A percentile compares a stretch with the other conserved stretches of the same genome.
Evolutionary conservation across 495 filamentous ascomycete species (phyloP).

Genomic region (Daldinia decipiens): DNA sequence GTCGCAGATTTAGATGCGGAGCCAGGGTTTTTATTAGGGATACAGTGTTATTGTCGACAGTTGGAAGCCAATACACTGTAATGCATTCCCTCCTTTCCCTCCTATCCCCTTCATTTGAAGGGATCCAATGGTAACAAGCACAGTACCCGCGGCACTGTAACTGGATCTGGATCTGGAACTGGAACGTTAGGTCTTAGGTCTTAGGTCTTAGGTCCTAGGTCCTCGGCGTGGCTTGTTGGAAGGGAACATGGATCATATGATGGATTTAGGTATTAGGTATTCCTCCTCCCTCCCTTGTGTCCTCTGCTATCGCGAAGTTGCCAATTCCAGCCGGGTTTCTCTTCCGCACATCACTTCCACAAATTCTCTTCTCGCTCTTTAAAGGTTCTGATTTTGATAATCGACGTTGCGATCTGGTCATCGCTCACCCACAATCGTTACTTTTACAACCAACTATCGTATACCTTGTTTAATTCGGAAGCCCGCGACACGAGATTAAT

Average conservation of each 20-base stretch:
- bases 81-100: neutral
- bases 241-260: slow-evolving; percentile 33
- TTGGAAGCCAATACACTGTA: slow-evolving; percentile 10
- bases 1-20: slow-evolving; percentile 24
- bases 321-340: neutral
- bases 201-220: too few species aligned
- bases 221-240: slow-evolving; percentile 3
- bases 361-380: slow-evolving; percentile 13
- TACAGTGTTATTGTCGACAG: slow-evolving; percentile 16
- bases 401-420: slow-evolving; percentile 34
- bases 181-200: slow-evolving; percentile 4
- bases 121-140: neutral
- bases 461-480: slow-evolving; percentile 5
- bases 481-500: slow-evolving; percentile 6
- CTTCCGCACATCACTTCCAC: neutral
- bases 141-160: slow-evolving; percentile 31
- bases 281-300: neutral
- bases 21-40: slow-evolving; percentile 1
- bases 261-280: too few species aligned
- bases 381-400: slow-evolving; percentile 18
- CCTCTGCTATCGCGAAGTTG: neutral
- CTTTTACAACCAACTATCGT: neutral
- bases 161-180: neutral
- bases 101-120: slow-evolving; percentile 8
- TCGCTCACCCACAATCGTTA: slow-evolving; percentile 29